These are phyloP conservation scores for Phytophthora vignae DNA, from an alignment of 352 stramenopile species.

Conservation along the genomic window DNA sequence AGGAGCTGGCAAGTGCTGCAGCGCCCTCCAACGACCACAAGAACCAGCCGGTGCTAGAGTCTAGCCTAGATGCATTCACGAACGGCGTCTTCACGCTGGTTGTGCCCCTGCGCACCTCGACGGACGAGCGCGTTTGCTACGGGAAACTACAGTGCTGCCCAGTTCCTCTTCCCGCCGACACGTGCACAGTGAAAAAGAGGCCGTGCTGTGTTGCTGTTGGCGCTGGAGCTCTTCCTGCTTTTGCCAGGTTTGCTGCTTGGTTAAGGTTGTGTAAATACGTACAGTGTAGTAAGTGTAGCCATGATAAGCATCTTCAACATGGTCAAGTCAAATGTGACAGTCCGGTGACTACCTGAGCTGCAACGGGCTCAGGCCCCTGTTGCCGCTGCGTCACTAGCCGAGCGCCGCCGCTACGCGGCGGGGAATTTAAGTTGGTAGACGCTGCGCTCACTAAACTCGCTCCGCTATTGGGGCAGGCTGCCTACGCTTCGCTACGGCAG, in stretches of 20 bases:
- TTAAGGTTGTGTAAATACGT: not conserved
- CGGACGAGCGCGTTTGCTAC: slow-evolving; percentile 15
- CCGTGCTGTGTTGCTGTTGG: too few relatives aligned
- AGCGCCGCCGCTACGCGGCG: too few relatives aligned
- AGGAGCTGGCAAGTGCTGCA: not conserved
- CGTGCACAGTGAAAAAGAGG: too few relatives aligned
- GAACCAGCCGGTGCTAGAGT: slow-evolving; percentile 3
- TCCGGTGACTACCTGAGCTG: not conserved
- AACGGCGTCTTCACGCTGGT: slow-evolving; percentile 9
- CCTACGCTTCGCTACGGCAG: too few relatives aligned
- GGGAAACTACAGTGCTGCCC: slow-evolving; percentile 21
- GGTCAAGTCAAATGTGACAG: not conserved
- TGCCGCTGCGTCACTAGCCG: not conserved
- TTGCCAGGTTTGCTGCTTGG: not conserved
- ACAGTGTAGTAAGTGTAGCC: not conserved
- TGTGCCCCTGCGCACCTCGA: slow-evolving; percentile 1
- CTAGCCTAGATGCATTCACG: slow-evolving; percentile 1
- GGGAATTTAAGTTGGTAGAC: too few relatives aligned
- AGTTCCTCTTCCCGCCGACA: not conserved
- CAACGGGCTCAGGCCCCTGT: not conserved
- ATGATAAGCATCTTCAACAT: slow-evolving; percentile 11
- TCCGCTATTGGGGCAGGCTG: too few relatives aligned
- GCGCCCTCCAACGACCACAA: not conserved
- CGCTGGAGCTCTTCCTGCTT: too few relatives aligned
- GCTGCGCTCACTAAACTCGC: too few relatives aligned